phyloP scores from a whole-genome alignment of 345 rosid species.

The Brassica juncea region DNA sequence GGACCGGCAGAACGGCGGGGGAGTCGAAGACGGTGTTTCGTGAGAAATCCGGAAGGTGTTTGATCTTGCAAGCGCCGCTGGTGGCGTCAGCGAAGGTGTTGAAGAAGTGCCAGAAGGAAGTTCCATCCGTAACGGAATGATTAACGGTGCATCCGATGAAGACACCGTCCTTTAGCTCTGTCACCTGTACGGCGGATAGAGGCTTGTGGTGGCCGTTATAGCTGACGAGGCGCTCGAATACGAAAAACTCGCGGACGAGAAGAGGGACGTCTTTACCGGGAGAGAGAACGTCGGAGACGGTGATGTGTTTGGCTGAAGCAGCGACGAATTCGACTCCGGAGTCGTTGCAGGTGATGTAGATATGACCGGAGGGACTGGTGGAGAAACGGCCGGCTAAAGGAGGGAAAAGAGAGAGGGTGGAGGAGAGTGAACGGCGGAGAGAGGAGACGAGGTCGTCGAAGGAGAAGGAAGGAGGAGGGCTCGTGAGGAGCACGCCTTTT shows the following conservation, averaged over 20 bases:
- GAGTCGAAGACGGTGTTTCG: slow-evolving; percentile 68
- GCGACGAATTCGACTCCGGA: slow-evolving; percentile 71
- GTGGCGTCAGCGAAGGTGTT: slow-evolving; percentile 76
- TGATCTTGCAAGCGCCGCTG: slow-evolving; percentile 62
- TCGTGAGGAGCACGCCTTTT: slow-evolving; percentile 73
- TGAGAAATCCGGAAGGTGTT: slow-evolving; percentile 58
- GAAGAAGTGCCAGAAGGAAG: slow-evolving; percentile 95
- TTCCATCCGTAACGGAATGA: slow-evolving; percentile 88
- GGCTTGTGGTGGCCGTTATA: slow-evolving; percentile 79
- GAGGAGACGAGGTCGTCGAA: slow-evolving; percentile 45
- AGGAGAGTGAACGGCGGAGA: slow-evolving; percentile 68
- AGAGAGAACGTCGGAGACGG: slow-evolving; percentile 45
- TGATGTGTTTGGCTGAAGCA: slow-evolving; percentile 54
- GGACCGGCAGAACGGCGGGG: slow-evolving; percentile 61
- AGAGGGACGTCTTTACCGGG: slow-evolving; percentile 57
- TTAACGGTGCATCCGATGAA: slow-evolving; percentile 82
- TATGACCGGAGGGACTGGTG: slow-evolving; percentile 61
- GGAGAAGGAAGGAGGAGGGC: slow-evolving; percentile 48
- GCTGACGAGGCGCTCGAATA: slow-evolving; percentile 69
- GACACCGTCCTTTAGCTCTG: slow-evolving; percentile 71
- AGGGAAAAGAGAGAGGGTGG: slow-evolving; percentile 73
- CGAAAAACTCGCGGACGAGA: slow-evolving; percentile 67
- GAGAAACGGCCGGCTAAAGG: slow-evolving; percentile 80
- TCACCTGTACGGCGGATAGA: slow-evolving; percentile 76
- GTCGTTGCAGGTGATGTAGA: slow-evolving; percentile 70